Conservation (phyloP, 2,329 filamentous ascomycete species). For the Verticillium isaacii region DNA sequence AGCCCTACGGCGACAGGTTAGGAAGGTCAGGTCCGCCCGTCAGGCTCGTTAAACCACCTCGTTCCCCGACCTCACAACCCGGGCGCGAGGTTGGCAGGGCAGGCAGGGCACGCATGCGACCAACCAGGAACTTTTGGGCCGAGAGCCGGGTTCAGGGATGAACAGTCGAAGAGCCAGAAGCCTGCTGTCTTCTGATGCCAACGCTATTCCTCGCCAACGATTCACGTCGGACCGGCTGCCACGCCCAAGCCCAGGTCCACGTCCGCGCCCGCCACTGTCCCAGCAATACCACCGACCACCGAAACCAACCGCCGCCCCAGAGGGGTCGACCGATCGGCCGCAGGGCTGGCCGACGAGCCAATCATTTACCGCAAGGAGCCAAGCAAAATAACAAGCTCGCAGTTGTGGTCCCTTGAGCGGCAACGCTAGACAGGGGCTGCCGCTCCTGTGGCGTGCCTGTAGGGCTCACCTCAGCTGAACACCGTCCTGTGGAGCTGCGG, state of each 20-base stretch:
- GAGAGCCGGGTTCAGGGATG: neutral
- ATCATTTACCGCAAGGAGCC: conserved; percentile 16
- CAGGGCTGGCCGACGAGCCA: conserved; percentile 18
- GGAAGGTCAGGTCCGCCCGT: neutral
- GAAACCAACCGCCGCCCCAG: neutral
- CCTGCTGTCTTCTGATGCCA: neutral
- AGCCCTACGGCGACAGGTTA: neutral
- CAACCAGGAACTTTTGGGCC: neutral
- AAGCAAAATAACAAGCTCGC: conserved; percentile 22
- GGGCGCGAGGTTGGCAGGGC: neutral
- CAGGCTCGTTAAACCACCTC: neutral
- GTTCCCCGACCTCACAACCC: neutral
- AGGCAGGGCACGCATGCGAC: neutral
- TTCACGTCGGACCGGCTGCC: neutral
- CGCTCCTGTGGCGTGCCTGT: conserved; percentile 14
- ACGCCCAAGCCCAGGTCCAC: neutral
- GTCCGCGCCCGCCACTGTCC: neutral
- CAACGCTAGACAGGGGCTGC: conserved; percentile 14
- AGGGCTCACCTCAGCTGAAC: conserved; percentile 35
- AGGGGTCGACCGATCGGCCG: conserved; percentile 10
- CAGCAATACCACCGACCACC: neutral
- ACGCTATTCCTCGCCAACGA: neutral
- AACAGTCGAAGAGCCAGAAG: neutral
- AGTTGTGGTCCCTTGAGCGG: conserved; percentile 3
- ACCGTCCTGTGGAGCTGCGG: conserved; percentile 17